Evolutionary conservation across 2,329 filamentous ascomycete genomes (phyloP), one percentile per base, ranked within the genome.

Genomic region (Cladosporium colombiae): DNA sequence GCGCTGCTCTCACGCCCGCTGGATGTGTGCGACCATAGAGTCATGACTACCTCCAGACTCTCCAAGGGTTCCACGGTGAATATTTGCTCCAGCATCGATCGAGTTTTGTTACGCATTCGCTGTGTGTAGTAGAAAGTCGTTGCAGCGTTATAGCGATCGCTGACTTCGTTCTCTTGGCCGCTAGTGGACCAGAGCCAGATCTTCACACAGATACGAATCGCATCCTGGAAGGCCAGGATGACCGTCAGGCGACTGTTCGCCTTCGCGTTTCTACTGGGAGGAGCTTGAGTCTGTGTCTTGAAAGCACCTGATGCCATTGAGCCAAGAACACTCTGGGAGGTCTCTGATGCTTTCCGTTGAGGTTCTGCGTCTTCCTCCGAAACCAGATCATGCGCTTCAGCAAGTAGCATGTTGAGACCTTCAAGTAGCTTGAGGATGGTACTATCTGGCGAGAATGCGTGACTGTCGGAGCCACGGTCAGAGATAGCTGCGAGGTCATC

Each of bases 171-270:
- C 72, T 89, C 88, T 31, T 82, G 82, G 2, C 85, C 85, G 74
- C 89, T 87, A 6, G 91, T 85, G 16, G 86, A 92, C 94, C 95
- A 99, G 0, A 91, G 91, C 95, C 96, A 99, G 62, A 99, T 97
- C 14, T 84, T 88, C 75, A 96, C 96, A 77, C 93, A 97, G 59
- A 96, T 91, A 27, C 92, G 88, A 66, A 98, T 92, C 1, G 93
- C 92, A 76, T 99, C 96, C 77, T 98, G 94, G 75, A 99, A 97
- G 13, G 93, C 96, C n/a, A 99, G 83, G 52, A 97, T 84, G 23
- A 99, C 94, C 0, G 95, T 98, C 25, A 99, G 83, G 55, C 94
- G 88, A 72, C 95, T 94, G 74, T 98, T 99, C 10, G 93, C 93
- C n/a, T 91, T 93, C 8, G 89, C 88, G 66, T 89, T 92, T 58